Percentiles rank a stretch among this genome's conserved stretches.
Evolutionary conservation across 495 filamentous ascomycete species (phyloP).

Genomic region (Pyrenula aspistea): DNA sequence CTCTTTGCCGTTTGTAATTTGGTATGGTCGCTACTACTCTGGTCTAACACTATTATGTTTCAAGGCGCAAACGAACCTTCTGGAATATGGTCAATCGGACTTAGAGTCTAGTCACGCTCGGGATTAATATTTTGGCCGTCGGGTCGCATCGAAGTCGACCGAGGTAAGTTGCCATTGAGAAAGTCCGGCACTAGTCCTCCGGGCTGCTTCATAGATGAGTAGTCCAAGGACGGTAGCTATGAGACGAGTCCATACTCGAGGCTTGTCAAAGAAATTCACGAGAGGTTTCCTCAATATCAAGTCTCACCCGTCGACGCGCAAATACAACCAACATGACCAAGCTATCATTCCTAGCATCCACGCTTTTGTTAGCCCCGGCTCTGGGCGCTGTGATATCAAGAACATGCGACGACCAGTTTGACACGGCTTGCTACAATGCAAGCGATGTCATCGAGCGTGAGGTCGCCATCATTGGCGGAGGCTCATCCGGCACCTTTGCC

Average conservation of each 20-base stretch:
- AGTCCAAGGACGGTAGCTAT: not conserved
- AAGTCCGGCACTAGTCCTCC: not conserved
- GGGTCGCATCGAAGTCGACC: not conserved
- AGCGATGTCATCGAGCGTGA: slow-evolving; percentile 16
- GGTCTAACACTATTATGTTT: not conserved
- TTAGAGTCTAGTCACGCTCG: not conserved
- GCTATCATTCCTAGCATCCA: not conserved
- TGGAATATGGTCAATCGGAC: not conserved
- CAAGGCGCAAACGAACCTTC: not conserved
- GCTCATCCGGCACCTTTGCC: slow-evolving; percentile 33
- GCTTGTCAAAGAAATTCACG: not conserved
- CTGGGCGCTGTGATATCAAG: not conserved
- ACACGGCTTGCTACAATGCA: not conserved
- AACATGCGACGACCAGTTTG: not conserved
- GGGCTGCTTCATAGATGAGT: not conserved
- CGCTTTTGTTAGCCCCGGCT: not conserved
- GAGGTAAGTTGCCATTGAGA: not conserved
- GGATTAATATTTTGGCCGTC: not conserved
- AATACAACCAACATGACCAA: not conserved
- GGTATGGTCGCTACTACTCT: not conserved
- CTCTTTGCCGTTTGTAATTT: not conserved
- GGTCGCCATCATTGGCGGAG: slow-evolving; percentile 36
- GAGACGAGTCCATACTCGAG: not conserved
- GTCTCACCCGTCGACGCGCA: not conserved
- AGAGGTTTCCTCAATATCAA: not conserved